Evolutionary conservation across 345 rosid species (phyloP).

Genomic region (Populus nigra): DNA sequence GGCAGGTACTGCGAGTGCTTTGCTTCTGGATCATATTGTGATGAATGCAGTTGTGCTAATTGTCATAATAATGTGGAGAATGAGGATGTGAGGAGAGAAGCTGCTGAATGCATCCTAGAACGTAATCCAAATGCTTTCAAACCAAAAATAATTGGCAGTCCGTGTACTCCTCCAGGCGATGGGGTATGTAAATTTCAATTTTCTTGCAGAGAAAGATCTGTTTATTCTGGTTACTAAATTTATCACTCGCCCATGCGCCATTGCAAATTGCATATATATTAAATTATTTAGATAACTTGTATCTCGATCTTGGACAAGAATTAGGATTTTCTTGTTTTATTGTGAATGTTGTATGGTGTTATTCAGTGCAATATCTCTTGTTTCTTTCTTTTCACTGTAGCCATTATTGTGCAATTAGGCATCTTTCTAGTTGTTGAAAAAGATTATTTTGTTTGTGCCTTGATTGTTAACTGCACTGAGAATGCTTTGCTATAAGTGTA

Average conservation of each 20-base stretch:
- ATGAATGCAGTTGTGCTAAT: slow-evolving; percentile 44
- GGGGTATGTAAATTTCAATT: slow-evolving; percentile 29
- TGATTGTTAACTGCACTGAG: background rate
- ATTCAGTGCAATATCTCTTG: too few species aligned
- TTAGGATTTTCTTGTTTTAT: too few species aligned
- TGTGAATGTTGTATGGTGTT: too few species aligned
- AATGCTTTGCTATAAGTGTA: slow-evolving; percentile 19
- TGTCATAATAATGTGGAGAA: slow-evolving; percentile 45
- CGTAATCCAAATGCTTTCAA: slow-evolving; percentile 51
- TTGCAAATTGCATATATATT: too few species aligned
- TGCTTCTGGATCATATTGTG: slow-evolving; percentile 50
- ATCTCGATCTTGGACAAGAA: too few species aligned
- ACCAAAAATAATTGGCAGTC: slow-evolving; percentile 25
- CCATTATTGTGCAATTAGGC: too few species aligned
- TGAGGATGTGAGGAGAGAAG: slow-evolving; percentile 31
- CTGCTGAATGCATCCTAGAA: slow-evolving; percentile 31
- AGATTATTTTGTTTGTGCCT: background rate
- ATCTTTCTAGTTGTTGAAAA: too few species aligned
- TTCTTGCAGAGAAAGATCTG: background rate
- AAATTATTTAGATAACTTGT: background rate
- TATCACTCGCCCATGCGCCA: background rate
- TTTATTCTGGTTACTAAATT: background rate
- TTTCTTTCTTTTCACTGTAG: too few species aligned
- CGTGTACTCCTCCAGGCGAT: slow-evolving; percentile 11
- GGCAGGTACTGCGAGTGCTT: slow-evolving; percentile 59